Base-by-base conservation (phyloP, 75 land plant species). In the Picea sitchensis region DNA sequence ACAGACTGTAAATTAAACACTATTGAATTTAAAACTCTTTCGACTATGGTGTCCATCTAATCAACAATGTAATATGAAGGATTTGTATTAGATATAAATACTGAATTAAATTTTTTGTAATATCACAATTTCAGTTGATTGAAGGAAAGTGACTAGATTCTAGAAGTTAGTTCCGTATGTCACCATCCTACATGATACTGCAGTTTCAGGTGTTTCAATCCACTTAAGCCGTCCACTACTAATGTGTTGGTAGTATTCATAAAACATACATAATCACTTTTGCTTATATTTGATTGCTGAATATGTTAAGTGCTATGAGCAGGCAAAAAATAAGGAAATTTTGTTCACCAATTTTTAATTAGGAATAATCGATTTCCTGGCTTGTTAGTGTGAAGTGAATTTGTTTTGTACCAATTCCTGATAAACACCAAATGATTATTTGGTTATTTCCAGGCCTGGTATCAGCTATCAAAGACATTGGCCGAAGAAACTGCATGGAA, bases 401-500 rank as follows among this genome's bases (percentile, higher is more conserved):
- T 41, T 71, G 23, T 38, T 71, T 44, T 20, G n/a, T 8, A 2
- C 54, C 34, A 44, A 20, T n/a, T n/a, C 13, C 12, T 8, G n/a
- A 13, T n/a, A 71, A 41, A 41, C 73, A 69, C 20, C 20, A 69
- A 41, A 14, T 69, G 73, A 64, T 7, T 44, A 44, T 44, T 23
- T 75, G 76, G 76, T 5, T 75, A 30, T 23, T 57, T 2, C n/a
- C 85, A 96, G 97, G 13, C 17, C 0, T 96, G 98, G 98, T 96
- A 94, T 76, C 77, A 79, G 21, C 84, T 92, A 51, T 96, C 99
- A 14, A 96, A 96, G 84, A 92, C 98, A 13, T 78, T 91, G 82
- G 99, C 99, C 0, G 98, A 96, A 77, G 82, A 92, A n/a, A 86
- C 89, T 65, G 97, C 98, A 2, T 95, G 98, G 98, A 90, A 87